Evolutionary conservation across 2,329 filamentous ascomycete species (phyloP).

Genomic region (Albifimbria verrucaria): DNA sequence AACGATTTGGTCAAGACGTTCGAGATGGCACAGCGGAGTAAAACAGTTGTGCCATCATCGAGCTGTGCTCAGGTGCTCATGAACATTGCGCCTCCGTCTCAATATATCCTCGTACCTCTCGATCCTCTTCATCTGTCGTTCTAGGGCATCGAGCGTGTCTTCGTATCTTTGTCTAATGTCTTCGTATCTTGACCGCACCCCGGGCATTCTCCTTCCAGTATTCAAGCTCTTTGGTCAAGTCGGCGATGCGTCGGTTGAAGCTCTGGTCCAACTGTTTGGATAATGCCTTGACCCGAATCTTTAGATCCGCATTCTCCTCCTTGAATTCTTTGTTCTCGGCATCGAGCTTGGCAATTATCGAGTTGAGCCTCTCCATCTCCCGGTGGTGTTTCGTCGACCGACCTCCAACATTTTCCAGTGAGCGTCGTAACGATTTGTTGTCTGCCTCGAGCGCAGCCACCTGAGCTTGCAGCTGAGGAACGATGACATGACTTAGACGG

Average conservation of each 20-base stretch:
- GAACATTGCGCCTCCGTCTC: constrained; percentile 15
- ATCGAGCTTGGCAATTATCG: constrained; percentile 31
- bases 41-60: too few species aligned
- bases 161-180: constrained; percentile 22
- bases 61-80: too few species aligned
- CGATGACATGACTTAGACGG: constrained; percentile 25
- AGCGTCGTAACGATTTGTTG: constrained; percentile 36
- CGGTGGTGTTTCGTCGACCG: constrained; percentile 24
- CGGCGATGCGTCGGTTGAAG: constrained; percentile 27
- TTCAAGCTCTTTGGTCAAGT: constrained; percentile 28
- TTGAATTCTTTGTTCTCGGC: constrained; percentile 32
- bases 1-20: too few species aligned
- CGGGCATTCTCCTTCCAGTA: constrained; percentile 30
- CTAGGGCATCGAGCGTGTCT: constrained; percentile 23
- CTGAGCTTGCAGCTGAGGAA: constrained; percentile 34
- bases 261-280: constrained; percentile 28
- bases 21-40: too few species aligned
- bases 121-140: constrained; percentile 28
- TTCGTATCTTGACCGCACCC: constrained; percentile 28
- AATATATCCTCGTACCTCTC: constrained; percentile 31
- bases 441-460: constrained; percentile 33
- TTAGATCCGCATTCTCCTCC: constrained; percentile 33
- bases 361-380: constrained; percentile 29
- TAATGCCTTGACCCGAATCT: constrained; percentile 29
- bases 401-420: constrained; percentile 29